Percentiles rank a stretch among this genome's conserved stretches.
These are phyloP conservation scores for Leccinum uliginosum DNA, from an alignment of 768 basidiomycete species.

Conservation along the genomic window DNA sequence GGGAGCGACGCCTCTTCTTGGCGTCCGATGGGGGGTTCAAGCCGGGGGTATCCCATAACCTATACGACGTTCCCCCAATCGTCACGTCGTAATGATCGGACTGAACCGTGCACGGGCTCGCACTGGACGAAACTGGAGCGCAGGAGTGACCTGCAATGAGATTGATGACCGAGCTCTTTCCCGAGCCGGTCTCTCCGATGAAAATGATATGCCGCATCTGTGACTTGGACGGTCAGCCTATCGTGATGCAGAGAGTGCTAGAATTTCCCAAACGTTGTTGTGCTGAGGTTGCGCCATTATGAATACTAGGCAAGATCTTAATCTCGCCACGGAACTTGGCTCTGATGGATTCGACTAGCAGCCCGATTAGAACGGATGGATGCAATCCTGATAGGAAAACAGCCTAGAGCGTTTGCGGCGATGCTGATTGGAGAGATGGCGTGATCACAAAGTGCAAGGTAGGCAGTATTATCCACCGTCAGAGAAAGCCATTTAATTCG, in stretches of 20 bases:
- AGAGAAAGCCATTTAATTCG: not conserved
- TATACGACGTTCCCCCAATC: conserved; percentile 12
- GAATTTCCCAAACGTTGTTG: not conserved
- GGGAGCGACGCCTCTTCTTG: not conserved
- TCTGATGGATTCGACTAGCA: not conserved
- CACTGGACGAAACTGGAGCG: conserved; percentile 27
- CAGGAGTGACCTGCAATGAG: conserved; percentile 27
- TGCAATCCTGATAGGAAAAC: not conserved
- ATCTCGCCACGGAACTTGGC: not conserved
- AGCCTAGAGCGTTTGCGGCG: not conserved
- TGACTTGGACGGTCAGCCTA: not conserved
- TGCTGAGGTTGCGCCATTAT: not conserved
- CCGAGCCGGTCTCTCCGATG: conserved; percentile 32
- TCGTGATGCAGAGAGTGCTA: not conserved
- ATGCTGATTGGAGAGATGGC: not conserved
- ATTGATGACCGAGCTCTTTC: conserved; percentile 43
- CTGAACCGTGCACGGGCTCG: conserved; percentile 18
- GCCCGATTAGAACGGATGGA: not conserved
- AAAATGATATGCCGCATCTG: conserved; percentile 28
- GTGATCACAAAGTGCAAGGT: not conserved
- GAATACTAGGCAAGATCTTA: not conserved
- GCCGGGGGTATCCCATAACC: conserved; percentile 33
- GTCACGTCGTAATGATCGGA: no score
- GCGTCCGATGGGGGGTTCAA: conserved; percentile 12
- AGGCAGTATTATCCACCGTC: not conserved